Conservation (phyloP, 768 basidiomycete species). For the Psilocybe cyanescens region DNA sequence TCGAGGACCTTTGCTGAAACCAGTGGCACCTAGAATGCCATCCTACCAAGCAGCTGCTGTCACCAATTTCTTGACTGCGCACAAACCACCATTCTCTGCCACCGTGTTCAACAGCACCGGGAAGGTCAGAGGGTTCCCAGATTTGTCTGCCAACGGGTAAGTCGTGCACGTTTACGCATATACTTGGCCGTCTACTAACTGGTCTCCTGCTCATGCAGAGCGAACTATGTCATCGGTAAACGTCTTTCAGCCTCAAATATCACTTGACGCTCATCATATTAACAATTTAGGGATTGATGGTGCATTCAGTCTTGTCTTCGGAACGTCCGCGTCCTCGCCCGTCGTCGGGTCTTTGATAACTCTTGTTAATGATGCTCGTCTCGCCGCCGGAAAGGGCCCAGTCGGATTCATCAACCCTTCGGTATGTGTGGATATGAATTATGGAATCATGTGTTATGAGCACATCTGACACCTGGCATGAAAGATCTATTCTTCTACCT, state of each 20-base stretch:
- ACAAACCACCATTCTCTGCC: conserved; percentile 36
- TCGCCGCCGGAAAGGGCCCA: conserved; percentile 42
- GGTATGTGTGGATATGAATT: conserved; percentile 22
- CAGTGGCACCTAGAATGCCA: conserved; percentile 34
- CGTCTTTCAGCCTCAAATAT: neutral
- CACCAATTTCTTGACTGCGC: conserved; percentile 37
- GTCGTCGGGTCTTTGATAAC: conserved; percentile 46
- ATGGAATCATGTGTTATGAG: too few species aligned
- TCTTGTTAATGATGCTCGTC: conserved; percentile 55
- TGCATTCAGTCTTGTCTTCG: conserved; percentile 36
- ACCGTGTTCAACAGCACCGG: conserved; percentile 51
- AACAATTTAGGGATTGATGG: conserved; percentile 37
- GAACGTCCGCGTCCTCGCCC: conserved; percentile 49
- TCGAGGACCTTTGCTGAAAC: neutral
- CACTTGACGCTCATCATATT: neutral
- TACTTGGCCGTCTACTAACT: neutral
- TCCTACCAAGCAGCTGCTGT: conserved; percentile 49
- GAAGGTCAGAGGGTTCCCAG: conserved; percentile 47
- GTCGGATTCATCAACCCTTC: conserved; percentile 55
- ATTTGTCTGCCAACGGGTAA: conserved; percentile 52
- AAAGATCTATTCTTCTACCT: conserved; percentile 22
- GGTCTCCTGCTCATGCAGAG: conserved; percentile 22
- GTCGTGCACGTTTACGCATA: conserved; percentile 6
- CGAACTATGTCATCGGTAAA: conserved; percentile 43
- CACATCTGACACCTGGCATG: neutral